Base-by-base conservation (phyloP, 331 rosid species). In the Quercus lobata region DNA sequence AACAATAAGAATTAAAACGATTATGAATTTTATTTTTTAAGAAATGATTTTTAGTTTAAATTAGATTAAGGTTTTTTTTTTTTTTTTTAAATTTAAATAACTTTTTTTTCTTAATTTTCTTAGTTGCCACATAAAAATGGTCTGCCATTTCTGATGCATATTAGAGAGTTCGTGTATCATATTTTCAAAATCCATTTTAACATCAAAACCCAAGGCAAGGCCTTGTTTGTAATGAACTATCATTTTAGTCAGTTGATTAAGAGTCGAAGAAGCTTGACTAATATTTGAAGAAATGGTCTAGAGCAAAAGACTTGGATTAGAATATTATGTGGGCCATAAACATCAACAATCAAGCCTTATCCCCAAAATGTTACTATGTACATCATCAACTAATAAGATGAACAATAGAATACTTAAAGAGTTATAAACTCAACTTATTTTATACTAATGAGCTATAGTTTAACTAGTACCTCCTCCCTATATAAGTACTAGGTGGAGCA, bases 71-170 rank as follows among this genome's bases (percentile, higher is more conserved):
- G 24, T 22, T 22, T 22, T 22, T 22, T 22, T 22, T 22, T 22
- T 22, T 22, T 22, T 22, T 22, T 22, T 22, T 22, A 0, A 22
- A 22, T 22, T 22, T 22, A 22, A 22, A 22, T 22, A 22, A 22
- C 24, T n/a, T 22, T 22, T 22, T 22, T 22, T 22, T 22, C 24
- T 22, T 22, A 22, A 22, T 22, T 22, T 22, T 22, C 24, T 22
- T 22, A 22, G 24, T 81, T 92, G 91, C 99, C 99, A 95, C 83
- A 57, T 84, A 87, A 95, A 95, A 86, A 91, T 87, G 37, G 92
- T 91, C 80, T 88, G 95, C 98, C 98, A 95, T 87, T 88, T 85
- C 60, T 83, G 87, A 80, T 91, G 87, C 93, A 91, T 77, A 79
- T 74, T 79, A 63, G 70, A 79, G 34, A 95, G 97, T 24, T 87